Conservation (phyloP, 2,329 filamentous ascomycete genomes). For the Diaporthe sp. region DNA sequence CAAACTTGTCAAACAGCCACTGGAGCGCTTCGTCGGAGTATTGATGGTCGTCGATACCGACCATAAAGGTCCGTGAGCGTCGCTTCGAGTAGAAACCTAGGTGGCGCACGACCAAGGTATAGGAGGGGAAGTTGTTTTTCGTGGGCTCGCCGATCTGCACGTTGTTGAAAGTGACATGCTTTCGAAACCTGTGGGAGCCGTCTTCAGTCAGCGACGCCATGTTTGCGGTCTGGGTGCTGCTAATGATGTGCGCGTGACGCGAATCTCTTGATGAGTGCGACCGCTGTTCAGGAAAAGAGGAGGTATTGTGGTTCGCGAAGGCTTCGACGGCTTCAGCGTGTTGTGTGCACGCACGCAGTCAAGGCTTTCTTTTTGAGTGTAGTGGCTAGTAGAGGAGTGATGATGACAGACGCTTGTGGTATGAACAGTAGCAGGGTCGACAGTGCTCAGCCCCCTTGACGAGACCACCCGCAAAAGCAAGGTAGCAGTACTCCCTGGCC, state of each 20-base stretch:
- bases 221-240: constrained; percentile 25
- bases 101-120: constrained; percentile 88
- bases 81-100: constrained; percentile 82
- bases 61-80: constrained; percentile 88
- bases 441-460: constrained; percentile 7
- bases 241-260: constrained; percentile 1
- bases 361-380: background rate
- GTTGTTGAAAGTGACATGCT: constrained; percentile 71
- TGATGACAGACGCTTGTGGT: background rate
- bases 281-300: background rate
- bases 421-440: background rate
- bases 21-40: constrained; percentile 94
- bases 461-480: background rate
- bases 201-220: constrained; percentile 58
- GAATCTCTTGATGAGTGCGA: background rate
- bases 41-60: constrained; percentile 89
- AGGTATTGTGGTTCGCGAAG: background rate
- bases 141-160: constrained; percentile 67
- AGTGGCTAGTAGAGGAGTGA: background rate
- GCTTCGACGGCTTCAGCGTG: background rate
- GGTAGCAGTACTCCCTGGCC: background rate
- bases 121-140: constrained; percentile 71
- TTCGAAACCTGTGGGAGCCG: constrained; percentile 62
- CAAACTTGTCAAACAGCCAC: constrained; percentile 91
- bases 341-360: background rate